Evolutionary conservation across 2,329 filamentous ascomycete species (phyloP).

Genomic region (Aspergillus tubingensis): DNA sequence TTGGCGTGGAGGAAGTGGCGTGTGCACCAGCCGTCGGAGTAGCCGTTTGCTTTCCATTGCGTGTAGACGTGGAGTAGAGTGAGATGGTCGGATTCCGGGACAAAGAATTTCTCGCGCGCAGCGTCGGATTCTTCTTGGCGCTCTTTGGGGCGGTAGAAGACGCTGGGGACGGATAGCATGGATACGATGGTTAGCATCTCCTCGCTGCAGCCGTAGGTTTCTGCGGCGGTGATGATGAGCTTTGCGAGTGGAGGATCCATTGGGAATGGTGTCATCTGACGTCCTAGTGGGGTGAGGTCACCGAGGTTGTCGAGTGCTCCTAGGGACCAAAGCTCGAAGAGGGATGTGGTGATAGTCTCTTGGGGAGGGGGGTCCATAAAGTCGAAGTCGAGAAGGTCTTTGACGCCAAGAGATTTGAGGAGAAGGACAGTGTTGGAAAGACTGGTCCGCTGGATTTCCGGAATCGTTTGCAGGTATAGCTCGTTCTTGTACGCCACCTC

Average conservation of each 20-base stretch:
- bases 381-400: constrained; percentile 92
- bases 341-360: constrained; percentile 93
- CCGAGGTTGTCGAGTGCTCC: constrained; percentile 93
- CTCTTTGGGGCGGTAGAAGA: constrained; percentile 96
- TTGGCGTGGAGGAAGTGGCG: constrained; percentile 96
- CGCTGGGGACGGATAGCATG: constrained; percentile 94
- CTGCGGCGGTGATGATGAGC: constrained; percentile 85
- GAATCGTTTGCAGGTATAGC: constrained; percentile 93
- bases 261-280: constrained; percentile 94
- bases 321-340: constrained; percentile 96
- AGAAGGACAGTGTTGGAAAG: constrained; percentile 92
- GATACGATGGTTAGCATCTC: constrained; percentile 98
- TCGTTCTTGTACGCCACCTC: constrained; percentile 95
- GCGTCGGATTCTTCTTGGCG: constrained; percentile 94
- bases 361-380: constrained; percentile 99
- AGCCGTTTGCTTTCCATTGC: constrained; percentile 90
- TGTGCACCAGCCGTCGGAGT: constrained; percentile 87
- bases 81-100: constrained; percentile 94
- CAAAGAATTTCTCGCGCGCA: constrained; percentile 96
- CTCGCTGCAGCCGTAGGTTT: constrained; percentile 88
- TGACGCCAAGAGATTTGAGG: constrained; percentile 90
- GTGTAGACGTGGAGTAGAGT: constrained; percentile 94
- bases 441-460: constrained; percentile 96
- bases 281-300: constrained; percentile 81
- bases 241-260: constrained; percentile 98